These are phyloP conservation scores for Raffaelea albimanens DNA, from an alignment of 2,329 filamentous ascomycete genomes.

Conservation along the genomic window DNA sequence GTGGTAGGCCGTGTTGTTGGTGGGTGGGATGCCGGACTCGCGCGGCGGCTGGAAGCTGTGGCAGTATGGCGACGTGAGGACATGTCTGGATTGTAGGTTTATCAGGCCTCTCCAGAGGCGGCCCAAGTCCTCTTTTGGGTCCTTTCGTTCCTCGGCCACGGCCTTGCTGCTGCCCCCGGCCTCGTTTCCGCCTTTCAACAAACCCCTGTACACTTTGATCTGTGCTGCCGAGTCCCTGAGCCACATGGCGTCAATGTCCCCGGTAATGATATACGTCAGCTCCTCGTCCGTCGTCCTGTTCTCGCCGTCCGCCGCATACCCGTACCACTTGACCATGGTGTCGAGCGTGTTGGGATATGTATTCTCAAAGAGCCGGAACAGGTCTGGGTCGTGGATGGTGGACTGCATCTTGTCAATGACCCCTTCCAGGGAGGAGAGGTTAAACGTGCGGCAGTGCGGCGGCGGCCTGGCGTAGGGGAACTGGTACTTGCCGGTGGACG, in stretches of 20 bases:
- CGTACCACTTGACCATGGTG: constrained; percentile 72
- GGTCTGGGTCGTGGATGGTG: constrained; percentile 43
- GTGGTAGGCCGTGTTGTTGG: constrained; percentile 46
- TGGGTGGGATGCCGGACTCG: constrained; percentile 56
- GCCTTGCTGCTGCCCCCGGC: no score
- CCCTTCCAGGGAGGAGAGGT: constrained; percentile 57
- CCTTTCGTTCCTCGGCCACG: no score
- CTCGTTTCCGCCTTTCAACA: constrained; percentile 48
- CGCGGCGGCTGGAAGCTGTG: constrained; percentile 83
- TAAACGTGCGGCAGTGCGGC: constrained; percentile 61
- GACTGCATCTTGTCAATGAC: constrained; percentile 42
- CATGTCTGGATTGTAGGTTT: constrained; percentile 61
- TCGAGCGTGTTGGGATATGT: constrained; percentile 77
- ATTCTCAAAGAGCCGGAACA: constrained; percentile 75
- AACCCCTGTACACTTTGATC: constrained; percentile 56
- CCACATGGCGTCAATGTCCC: constrained; percentile 84
- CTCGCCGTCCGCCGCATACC: constrained; percentile 28
- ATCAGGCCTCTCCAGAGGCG: constrained; percentile 62
- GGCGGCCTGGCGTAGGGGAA: constrained; percentile 42
- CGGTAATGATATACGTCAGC: constrained; percentile 73
- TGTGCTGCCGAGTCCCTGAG: constrained; percentile 74
- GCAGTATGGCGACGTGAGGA: constrained; percentile 67
- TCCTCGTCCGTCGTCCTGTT: constrained; percentile 39
- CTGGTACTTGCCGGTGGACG: constrained; percentile 19
- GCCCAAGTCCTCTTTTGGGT: constrained; percentile 45